Evolutionary conservation across 345 rosid species (phyloP).

Genomic region (Litchi chinensis): DNA sequence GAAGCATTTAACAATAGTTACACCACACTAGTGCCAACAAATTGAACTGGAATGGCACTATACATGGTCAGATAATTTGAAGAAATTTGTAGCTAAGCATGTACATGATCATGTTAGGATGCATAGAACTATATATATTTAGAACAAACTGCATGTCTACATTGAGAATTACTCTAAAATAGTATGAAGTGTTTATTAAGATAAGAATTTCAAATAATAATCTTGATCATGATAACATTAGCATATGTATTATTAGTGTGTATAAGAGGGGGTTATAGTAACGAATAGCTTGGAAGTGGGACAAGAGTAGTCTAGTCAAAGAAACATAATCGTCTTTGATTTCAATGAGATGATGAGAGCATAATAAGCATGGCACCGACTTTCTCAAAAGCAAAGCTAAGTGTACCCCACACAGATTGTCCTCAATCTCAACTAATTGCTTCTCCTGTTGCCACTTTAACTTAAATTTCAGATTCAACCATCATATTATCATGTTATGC

Average conservation of each 20-base stretch:
- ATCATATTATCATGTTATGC: not conserved
- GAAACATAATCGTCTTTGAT: constrained; percentile 28
- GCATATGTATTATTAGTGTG: not conserved
- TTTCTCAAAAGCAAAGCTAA: constrained; percentile 30
- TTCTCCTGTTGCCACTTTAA: constrained; percentile 3
- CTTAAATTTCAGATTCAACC: not conserved
- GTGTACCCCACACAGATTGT: constrained; percentile 35
- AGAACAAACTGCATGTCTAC: no score
- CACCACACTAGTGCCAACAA: not conserved
- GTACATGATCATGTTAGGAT: no score
- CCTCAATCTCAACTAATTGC: constrained; percentile 17
- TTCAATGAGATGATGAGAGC: constrained; percentile 18
- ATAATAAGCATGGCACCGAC: constrained; percentile 37
- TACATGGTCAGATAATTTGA: no score
- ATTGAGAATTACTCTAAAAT: not conserved
- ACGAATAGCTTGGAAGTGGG: constrained; percentile 11
- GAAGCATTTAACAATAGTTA: not conserved
- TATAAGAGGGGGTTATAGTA: not conserved
- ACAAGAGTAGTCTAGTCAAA: constrained; percentile 38
- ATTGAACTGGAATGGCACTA: not conserved
- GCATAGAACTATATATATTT: no score
- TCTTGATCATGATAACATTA: not conserved
- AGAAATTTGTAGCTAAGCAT: no score
- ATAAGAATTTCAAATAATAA: not conserved
- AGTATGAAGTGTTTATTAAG: not conserved